Conservation (phyloP, 768 basidiomycete species). For the Rhizopogon vulgaris region DNA sequence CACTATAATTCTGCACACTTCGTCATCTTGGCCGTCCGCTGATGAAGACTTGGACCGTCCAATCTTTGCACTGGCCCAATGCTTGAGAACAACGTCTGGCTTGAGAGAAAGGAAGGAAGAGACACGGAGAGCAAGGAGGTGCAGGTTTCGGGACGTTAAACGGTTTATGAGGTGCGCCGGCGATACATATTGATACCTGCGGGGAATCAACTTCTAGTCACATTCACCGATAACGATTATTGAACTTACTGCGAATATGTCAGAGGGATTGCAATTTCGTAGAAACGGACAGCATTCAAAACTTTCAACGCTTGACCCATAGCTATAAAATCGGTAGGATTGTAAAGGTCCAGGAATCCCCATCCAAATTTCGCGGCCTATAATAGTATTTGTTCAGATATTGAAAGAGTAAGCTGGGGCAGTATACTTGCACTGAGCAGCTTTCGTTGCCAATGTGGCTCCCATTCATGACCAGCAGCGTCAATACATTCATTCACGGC, state of each 20-base stretch:
- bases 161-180: conserved; percentile 77
- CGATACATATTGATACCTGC: conserved; percentile 76
- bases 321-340: conserved; percentile 85
- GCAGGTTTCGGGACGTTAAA: conserved; percentile 80
- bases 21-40: conserved; percentile 65
- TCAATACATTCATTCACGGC: conserved; percentile 93
- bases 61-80: conserved; percentile 96
- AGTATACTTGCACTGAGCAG: conserved; percentile 63
- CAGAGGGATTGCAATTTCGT: conserved; percentile 89
- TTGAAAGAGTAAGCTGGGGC: neutral
- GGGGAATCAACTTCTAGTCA: conserved; percentile 3
- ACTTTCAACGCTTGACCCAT: conserved; percentile 94
- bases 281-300: conserved; percentile 85
- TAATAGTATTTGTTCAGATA: neutral
- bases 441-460: conserved; percentile 82
- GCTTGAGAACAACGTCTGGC: conserved; percentile 82
- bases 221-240: neutral
- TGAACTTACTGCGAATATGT: conserved; percentile 79
- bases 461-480: conserved; percentile 90
- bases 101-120: conserved; percentile 79
- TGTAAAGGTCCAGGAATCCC: conserved; percentile 87
- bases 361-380: conserved; percentile 97
- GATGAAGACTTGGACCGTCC: conserved; percentile 57
- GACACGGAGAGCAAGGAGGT: conserved; percentile 88
- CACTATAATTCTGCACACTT: conserved; percentile 77